Conservation (phyloP, 371 early-diverging fungal species). For the Synchytrium microbalum region DNA sequence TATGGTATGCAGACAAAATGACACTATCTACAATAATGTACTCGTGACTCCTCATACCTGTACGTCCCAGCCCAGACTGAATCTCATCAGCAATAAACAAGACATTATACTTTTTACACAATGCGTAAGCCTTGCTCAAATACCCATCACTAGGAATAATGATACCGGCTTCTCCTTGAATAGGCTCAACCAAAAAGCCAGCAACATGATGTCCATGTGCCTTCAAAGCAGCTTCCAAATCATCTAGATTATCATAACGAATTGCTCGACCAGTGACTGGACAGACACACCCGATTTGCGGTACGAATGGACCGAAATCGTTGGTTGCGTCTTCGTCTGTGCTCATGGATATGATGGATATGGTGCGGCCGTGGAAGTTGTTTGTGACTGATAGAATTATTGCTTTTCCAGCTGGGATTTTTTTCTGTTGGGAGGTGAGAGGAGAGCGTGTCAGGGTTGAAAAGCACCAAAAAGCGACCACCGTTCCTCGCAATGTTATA, state of each 20-base stretch:
- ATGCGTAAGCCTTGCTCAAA: conserved; percentile 66
- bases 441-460: neutral
- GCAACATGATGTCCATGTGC: conserved; percentile 73
- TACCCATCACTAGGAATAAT: conserved; percentile 91
- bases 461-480: too few relatives aligned
- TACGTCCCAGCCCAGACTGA: conserved; percentile 94
- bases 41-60: conserved; percentile 48
- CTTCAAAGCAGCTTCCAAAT: conserved; percentile 78
- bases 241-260: conserved; percentile 77
- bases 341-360: conserved; percentile 89
- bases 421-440: conserved; percentile 45
- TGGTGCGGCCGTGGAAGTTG: conserved; percentile 98
- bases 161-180: conserved; percentile 97
- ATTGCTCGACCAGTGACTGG: conserved; percentile 59
- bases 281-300: conserved; percentile 73
- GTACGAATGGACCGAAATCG: conserved; percentile 91
- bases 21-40: neutral
- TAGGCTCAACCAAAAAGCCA: conserved; percentile 94
- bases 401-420: conserved; percentile 73
- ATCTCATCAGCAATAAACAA: conserved; percentile 96
- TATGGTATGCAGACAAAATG: neutral
- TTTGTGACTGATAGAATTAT: conserved; percentile 74
- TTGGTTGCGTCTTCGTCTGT: conserved; percentile 80
- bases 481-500: too few relatives aligned
- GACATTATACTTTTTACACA: conserved; percentile 95